phyloP scores from a whole-genome alignment of 2,329 filamentous ascomycete genomes.

The Epichloe sibirici region DNA sequence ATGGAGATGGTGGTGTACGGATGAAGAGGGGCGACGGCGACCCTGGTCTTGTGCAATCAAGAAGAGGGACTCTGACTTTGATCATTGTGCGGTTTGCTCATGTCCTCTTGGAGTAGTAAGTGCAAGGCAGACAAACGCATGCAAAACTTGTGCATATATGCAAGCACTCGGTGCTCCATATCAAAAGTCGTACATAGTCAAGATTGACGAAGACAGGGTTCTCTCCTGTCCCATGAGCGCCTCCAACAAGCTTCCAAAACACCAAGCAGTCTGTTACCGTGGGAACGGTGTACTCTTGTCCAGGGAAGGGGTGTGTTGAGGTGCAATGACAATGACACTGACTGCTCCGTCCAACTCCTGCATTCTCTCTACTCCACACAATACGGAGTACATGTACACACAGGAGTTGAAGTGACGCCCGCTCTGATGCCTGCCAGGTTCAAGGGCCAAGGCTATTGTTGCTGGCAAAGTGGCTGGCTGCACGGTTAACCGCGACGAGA shows the following conservation, averaged over 20 bases:
- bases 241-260: no score
- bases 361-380: neutral
- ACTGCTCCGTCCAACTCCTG: neutral
- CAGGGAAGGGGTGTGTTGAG: neutral
- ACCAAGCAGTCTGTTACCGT: neutral
- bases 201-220: neutral
- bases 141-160: neutral
- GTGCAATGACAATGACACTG: neutral
- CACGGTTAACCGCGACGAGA: neutral
- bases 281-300: neutral
- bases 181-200: neutral
- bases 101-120: no score
- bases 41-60: no score
- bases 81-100: neutral
- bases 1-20: slow-evolving; percentile 1
- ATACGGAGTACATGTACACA: neutral
- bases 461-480: neutral
- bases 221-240: neutral
- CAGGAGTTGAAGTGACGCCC: neutral
- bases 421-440: neutral
- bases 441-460: neutral
- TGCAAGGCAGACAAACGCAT: no score
- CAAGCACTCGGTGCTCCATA: no score
- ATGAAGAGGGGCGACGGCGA: neutral
- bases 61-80: neutral